Percentiles rank a stretch among this genome's conserved stretches.
Evolutionary conservation across 2,329 filamentous ascomycete species (phyloP).

Genomic region (Calonectria fujianensis): DNA sequence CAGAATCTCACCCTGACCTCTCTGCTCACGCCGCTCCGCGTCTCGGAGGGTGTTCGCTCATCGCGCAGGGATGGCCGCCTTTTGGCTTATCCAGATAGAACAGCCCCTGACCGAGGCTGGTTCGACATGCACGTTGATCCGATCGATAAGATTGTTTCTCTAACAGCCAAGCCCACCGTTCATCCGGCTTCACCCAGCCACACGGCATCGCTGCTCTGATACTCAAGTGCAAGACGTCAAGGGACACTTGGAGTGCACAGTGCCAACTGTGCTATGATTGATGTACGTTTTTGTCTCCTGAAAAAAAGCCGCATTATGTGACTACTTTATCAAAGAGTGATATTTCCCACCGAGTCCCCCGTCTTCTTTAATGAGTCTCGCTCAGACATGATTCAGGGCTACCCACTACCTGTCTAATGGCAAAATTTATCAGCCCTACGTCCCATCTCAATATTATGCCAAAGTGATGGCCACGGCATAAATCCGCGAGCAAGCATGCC

Average conservation of each 20-base stretch:
- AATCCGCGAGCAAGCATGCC: too few relatives aligned
- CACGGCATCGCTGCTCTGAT: too few relatives aligned
- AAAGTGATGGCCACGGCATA: too few relatives aligned
- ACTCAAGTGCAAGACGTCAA: too few relatives aligned
- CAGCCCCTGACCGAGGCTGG: constrained; percentile 44
- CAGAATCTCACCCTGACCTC: constrained; percentile 25
- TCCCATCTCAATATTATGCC: background rate
- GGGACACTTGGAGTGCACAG: background rate
- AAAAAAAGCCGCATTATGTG: background rate
- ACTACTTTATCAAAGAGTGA: background rate
- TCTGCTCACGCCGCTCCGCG: background rate
- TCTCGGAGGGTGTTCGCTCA: constrained; percentile 15
- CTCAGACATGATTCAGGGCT: constrained; percentile 12
- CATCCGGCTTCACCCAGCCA: constrained; percentile 16
- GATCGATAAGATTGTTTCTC: constrained; percentile 55
- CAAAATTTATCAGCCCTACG: constrained; percentile 11
- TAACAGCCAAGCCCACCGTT: constrained; percentile 8
- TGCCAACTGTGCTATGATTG: background rate
- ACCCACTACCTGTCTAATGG: background rate
- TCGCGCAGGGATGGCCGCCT: background rate
- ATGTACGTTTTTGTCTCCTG: background rate
- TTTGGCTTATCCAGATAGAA: constrained; percentile 22
- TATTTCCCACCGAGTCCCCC: background rate
- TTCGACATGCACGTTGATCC: constrained; percentile 53
- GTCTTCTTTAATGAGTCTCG: background rate